A percentile compares a stretch with the other conserved stretches of the same genome.
phyloP scores from a whole-genome alignment of 495 filamentous ascomycete genomes.

The Entonaema liquescens region DNA sequence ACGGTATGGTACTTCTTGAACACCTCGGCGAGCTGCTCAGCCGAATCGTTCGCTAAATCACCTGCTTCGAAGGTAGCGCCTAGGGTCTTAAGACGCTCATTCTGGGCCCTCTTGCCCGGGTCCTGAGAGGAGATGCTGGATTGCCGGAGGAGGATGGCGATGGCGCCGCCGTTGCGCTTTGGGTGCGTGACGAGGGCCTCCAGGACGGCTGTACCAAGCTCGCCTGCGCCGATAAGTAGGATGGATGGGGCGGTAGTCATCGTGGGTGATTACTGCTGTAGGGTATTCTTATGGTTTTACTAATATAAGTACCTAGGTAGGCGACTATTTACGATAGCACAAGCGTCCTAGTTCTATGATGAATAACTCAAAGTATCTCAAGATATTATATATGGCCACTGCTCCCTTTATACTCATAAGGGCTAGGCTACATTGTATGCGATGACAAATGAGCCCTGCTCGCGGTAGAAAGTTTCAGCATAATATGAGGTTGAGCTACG shows the following conservation, averaged over 20 bases:
- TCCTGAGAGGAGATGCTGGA: slow-evolving; percentile 50
- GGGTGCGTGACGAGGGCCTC: slow-evolving; percentile 56
- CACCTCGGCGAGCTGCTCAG: slow-evolving; percentile 50
- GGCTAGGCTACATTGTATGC: neutral
- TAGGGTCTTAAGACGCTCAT: slow-evolving; percentile 41
- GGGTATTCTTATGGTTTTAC: neutral
- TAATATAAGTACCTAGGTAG: neutral
- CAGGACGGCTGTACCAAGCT: slow-evolving; percentile 66
- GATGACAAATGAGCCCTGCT: slow-evolving; percentile 9
- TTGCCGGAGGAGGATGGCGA: slow-evolving; percentile 62
- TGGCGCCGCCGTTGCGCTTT: slow-evolving; percentile 31
- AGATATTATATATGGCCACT: neutral
- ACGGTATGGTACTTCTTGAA: slow-evolving; percentile 61
- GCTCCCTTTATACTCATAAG: neutral
- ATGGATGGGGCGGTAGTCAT: slow-evolving; percentile 44
- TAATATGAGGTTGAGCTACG: neutral
- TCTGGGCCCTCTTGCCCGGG: slow-evolving; percentile 41
- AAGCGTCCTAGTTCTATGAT: too few species aligned
- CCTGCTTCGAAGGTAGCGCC: slow-evolving; percentile 54
- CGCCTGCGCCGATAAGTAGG: slow-evolving; percentile 69
- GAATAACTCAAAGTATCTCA: neutral
- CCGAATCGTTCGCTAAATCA: slow-evolving; percentile 56
- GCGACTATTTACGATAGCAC: neutral
- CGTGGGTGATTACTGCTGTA: neutral
- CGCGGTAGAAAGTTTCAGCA: neutral